Evolutionary conservation across 345 rosid species (phyloP).

Genomic region (Balakata baccata): DNA sequence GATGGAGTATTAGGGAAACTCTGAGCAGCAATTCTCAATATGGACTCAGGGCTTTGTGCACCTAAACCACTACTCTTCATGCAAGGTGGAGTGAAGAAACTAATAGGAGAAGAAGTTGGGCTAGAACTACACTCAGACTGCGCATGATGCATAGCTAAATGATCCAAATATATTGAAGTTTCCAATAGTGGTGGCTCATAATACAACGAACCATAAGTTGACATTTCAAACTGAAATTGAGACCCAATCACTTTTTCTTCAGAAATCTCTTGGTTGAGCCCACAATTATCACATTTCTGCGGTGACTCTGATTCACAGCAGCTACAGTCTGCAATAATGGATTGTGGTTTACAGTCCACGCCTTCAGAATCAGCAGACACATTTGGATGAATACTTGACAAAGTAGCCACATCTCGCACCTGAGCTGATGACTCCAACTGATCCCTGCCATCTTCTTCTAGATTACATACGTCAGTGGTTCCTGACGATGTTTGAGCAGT

Average conservation of each 20-base stretch:
- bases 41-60: constrained; percentile 65
- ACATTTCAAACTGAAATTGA: constrained; percentile 32
- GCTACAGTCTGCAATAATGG: constrained; percentile 29
- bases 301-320: constrained; percentile 37
- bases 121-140: constrained; percentile 41
- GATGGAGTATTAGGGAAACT: constrained; percentile 90
- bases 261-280: constrained; percentile 26
- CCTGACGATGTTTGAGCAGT: constrained; percentile 49
- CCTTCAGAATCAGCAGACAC: constrained; percentile 53
- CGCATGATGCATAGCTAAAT: constrained; percentile 26
- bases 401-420: constrained; percentile 40
- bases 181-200: constrained; percentile 55
- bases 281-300: constrained; percentile 32
- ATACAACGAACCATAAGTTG: constrained; percentile 48
- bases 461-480: constrained; percentile 40
- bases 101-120: constrained; percentile 53
- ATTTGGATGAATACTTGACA: constrained; percentile 36
- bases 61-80: constrained; percentile 41
- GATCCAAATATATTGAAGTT: constrained; percentile 38
- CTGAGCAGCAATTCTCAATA: constrained; percentile 71
- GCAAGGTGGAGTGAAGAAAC: constrained; percentile 84
- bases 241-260: constrained; percentile 30
- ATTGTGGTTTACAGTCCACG: constrained; percentile 39
- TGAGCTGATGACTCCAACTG: constrained; percentile 41
- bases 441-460: constrained; percentile 48